Evolutionary conservation across 306 rosid genomes (phyloP), one percentile per base, ranked within the genome.

Genomic region (Parietaria judaica): DNA sequence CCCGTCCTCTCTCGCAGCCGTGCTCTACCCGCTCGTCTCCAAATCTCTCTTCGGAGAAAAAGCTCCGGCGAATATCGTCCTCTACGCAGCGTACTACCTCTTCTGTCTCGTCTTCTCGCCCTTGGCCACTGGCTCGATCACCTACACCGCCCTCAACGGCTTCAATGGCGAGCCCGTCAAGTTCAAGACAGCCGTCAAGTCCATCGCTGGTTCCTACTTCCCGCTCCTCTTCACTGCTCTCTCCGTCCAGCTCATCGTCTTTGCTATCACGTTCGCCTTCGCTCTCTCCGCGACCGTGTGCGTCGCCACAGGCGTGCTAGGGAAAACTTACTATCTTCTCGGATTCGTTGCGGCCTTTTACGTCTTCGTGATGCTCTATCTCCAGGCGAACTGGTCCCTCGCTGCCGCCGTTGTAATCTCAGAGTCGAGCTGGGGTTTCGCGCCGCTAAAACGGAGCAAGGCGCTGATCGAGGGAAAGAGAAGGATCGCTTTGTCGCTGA

Each of bases 351-450:
- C 72, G 43, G 62, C 88, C 0, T 43, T 73, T 11, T 31, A 46
- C 70, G 37, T 74, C 50, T 9, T 51, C 64, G 6, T 59, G 66
- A 6, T 72, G 55, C 12, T 70, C 68, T 52, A 73, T 75, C 53
- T 81, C 56, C 82, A 72, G 60, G 59, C 79, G 36, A 16, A 63
- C 37, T 84, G 84, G 84, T 41, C 56, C 17, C 71, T 49, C 14
- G 53, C 15, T 9, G 0, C 14, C 75, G 51, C 75, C 56, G 36
- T 77, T 36, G 51, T 83, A 41, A 60, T 58, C 2, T 85, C 37
- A 2, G 60, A 83, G 51, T 75, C 76, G 5, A 54, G 63, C 3
- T 78, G 72, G 66, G 81, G 81, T 4, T 17, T 75, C 16, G 37
- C 54, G 9, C 66, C 86, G 0, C 60, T 78, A 45, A 67, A 59